These are phyloP conservation scores for Apiotrichum montevideense DNA, from an alignment of 1,284 basidiomycete species.

Conservation along the genomic window DNA sequence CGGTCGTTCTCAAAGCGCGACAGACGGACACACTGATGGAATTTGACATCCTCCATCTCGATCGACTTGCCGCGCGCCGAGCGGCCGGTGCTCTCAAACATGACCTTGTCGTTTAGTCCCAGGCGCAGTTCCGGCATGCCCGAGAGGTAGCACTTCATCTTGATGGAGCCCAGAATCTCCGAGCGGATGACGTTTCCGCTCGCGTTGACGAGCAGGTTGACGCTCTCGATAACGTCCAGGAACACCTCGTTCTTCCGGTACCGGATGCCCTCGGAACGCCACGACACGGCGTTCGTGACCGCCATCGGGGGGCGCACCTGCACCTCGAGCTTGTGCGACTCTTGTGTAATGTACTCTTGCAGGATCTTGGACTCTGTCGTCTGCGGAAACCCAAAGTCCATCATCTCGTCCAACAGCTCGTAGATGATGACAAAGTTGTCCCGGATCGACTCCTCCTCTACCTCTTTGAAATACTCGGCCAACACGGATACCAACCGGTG, in stretches of 20 bases:
- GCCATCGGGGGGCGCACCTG: slow-evolving; percentile 94
- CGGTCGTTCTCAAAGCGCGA: slow-evolving; percentile 98
- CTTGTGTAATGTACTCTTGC: slow-evolving; percentile 95
- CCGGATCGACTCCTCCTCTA: slow-evolving; percentile 97
- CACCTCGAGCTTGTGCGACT: slow-evolving; percentile 96
- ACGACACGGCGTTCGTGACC: slow-evolving; percentile 97
- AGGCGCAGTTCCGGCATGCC: slow-evolving; percentile 97
- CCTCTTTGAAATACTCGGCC: slow-evolving; percentile 97
- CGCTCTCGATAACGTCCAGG: slow-evolving; percentile 95
- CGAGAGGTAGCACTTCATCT: slow-evolving; percentile 99
- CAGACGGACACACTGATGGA: slow-evolving; percentile 99
- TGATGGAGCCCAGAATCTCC: slow-evolving; percentile 93
- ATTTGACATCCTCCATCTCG: slow-evolving; percentile 99
- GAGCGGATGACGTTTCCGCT: slow-evolving; percentile 95
- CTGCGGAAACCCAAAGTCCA: slow-evolving; percentile 99
- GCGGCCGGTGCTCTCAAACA: slow-evolving; percentile 94
- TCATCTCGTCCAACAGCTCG: slow-evolving; percentile 98
- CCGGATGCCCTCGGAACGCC: slow-evolving; percentile 94
- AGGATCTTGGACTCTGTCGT: slow-evolving; percentile 99
- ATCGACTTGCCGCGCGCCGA: slow-evolving; percentile 94
- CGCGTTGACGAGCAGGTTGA: slow-evolving; percentile 93
- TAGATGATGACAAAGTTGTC: slow-evolving; percentile 99
- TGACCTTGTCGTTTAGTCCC: slow-evolving; percentile 98
- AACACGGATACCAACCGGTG: slow-evolving; percentile 74
- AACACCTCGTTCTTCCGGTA: slow-evolving; percentile 99